Percentiles rank a stretch among this genome's conserved stretches.
Conservation (phyloP, 192 early-diverging fungal genomes). For the Entomortierella lignicola region DNA sequence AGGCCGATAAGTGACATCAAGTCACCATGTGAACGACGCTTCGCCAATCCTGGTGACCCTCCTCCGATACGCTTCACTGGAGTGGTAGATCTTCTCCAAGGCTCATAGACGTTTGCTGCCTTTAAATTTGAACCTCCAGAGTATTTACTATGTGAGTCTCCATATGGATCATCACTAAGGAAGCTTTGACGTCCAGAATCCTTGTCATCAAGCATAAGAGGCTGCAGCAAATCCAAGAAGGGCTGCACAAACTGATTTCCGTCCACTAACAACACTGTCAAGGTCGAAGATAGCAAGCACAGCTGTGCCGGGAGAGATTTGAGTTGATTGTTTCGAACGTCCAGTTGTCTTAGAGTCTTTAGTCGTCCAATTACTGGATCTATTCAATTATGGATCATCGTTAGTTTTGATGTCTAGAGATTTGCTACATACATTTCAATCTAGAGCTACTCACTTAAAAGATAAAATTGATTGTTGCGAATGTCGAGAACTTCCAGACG, state of each 20-base stretch:
- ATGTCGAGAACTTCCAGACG: conserved; percentile 54
- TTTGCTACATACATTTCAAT: too few relatives aligned
- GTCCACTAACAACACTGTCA: conserved; percentile 40
- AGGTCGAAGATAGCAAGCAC: conserved; percentile 31
- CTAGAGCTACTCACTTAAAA: conserved; percentile 36
- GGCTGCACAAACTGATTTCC: conserved; percentile 53
- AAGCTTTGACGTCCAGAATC: conserved; percentile 22
- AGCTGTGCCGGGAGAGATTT: conserved; percentile 44
- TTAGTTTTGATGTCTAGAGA: too few relatives aligned
- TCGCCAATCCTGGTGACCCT: conserved; percentile 10
- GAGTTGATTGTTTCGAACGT: conserved; percentile 43
- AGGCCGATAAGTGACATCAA: conserved; percentile 36
- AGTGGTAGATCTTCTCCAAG: conserved; percentile 26
- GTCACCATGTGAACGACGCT: conserved; percentile 41
- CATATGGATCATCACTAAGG: conserved; percentile 44
- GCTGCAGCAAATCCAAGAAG: conserved; percentile 46
- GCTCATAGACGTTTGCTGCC: conserved; percentile 17
- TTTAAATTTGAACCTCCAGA: background rate
- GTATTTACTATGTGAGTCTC: conserved; percentile 7
- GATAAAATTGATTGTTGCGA: conserved; percentile 43
- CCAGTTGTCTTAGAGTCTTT: conserved; percentile 44
- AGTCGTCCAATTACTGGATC: conserved; percentile 34
- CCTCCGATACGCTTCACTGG: conserved; percentile 12
- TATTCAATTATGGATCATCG: too few relatives aligned
- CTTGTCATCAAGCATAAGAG: conserved; percentile 21